Conservation (phyloP, 2,329 filamentous ascomycete genomes). For the Fusarium dlaminii region DNA sequence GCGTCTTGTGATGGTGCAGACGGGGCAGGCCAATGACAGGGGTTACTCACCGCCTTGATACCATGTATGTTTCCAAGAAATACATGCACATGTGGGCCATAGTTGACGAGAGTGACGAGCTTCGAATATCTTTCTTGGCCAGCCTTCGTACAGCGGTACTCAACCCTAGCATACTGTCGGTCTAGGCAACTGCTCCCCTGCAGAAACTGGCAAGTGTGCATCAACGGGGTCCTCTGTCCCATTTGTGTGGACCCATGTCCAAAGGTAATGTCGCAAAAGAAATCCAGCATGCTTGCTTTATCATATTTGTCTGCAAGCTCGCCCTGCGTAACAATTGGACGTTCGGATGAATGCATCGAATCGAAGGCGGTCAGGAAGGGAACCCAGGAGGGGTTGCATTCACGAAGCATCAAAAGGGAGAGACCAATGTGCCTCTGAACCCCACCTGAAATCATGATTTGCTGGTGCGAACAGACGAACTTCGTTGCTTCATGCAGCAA, state of each 20-base stretch:
- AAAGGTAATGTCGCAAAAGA: slow-evolving; percentile 39
- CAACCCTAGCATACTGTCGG: slow-evolving; percentile 26
- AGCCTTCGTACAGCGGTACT: slow-evolving; percentile 9
- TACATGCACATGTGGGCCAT: slow-evolving; percentile 19
- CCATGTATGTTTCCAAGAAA: slow-evolving; percentile 16
- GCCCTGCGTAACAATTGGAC: slow-evolving; percentile 35
- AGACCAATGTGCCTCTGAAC: slow-evolving; percentile 16
- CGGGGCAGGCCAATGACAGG: neutral
- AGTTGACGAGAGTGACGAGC: slow-evolving; percentile 20
- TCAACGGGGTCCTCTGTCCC: slow-evolving; percentile 33
- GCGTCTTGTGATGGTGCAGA: neutral
- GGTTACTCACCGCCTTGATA: slow-evolving; percentile 16
- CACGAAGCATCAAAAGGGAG: slow-evolving; percentile 16
- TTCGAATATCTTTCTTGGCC: slow-evolving; percentile 25
- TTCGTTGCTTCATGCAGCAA: slow-evolving; percentile 19
- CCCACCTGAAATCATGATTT: slow-evolving; percentile 10
- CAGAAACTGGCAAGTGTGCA: slow-evolving; percentile 29
- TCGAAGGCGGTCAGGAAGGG: slow-evolving; percentile 38
- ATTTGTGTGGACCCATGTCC: slow-evolving; percentile 34
- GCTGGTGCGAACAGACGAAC: neutral
- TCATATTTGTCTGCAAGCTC: slow-evolving; percentile 34
- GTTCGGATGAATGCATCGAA: slow-evolving; percentile 34
- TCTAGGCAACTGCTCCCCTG: slow-evolving; percentile 37
- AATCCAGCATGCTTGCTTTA: slow-evolving; percentile 34
- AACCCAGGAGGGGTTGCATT: slow-evolving; percentile 36